Evolutionary conservation across 2,329 filamentous ascomycete species (phyloP), one percentile per base, ranked within the genome.

Genomic region (Paracoccidioides brasiliensis): DNA sequence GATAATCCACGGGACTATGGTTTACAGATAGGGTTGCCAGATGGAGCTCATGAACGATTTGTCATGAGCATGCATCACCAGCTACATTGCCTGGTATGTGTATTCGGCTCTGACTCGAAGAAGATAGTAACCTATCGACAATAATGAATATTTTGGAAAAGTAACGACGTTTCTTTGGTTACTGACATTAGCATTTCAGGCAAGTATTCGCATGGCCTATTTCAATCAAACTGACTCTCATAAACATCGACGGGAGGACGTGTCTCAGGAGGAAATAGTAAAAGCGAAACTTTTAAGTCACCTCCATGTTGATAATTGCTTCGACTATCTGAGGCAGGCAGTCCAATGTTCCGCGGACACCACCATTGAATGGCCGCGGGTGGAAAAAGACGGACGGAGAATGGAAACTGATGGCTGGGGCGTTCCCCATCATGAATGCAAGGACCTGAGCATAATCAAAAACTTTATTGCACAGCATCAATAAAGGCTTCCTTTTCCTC

Each of bases 281-380:
- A 22, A 22, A 22, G 22, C 1, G 49, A 41, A 14, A 10, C 37
- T 40, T 5, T 3, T 14, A 5, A 7, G 7, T 6, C 14, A n/a
- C n/a, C 49, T 41, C 33, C 54, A 55, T 38, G 42, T 53, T 32
- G 54, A 41, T 14, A 30, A 55, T 37, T 55, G 54, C 38, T 50
- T 51, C 35, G 54, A 55, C 37, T 55, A 55, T 46, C 41, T 60
- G 22, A 53, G 60, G 14, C 60, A 61, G 50, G 57, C 55, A 10
- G 37, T 61, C 12, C 54, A 58, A 38, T 60, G 59, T 41, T 49
- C 55, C 40, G 55, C 57, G 8, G 60, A 62, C 46, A 56, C 58
- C 37, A 61, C 57, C 33, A 52, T 60, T 28, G 59, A 61, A 38
- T 53, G 52, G 52, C 14, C 41, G 7, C 41, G 43, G 30, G 43